A percentile compares a stretch with the other conserved stretches of the same genome.
Conservation (phyloP, 331 rosid species). For the Stylosanthes scabra region DNA sequence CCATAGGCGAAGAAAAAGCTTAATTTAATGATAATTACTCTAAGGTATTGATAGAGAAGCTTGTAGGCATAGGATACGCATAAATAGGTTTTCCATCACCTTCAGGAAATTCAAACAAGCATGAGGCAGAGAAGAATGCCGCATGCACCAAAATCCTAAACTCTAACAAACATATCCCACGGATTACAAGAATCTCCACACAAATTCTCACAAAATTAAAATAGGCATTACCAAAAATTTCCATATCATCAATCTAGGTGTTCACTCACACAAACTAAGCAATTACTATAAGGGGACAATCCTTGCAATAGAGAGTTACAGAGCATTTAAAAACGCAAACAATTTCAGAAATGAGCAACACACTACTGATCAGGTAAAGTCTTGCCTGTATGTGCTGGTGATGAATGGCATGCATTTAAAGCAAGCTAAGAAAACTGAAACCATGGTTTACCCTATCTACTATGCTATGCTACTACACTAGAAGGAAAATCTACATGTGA, state of each 20-base stretch:
- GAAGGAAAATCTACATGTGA: no score
- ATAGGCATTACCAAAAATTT: neutral
- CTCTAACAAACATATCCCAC: neutral
- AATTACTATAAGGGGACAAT: neutral
- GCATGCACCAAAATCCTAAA: neutral
- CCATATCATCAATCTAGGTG: neutral
- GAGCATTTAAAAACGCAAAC: neutral
- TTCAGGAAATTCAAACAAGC: neutral
- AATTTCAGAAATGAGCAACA: neutral
- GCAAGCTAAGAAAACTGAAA: no score
- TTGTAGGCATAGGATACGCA: neutral
- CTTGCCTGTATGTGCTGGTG: no score
- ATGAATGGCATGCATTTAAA: no score
- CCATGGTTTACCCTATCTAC: no score
- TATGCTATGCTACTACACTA: no score
- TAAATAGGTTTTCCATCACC: neutral
- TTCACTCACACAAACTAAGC: neutral
- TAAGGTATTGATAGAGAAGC: neutral
- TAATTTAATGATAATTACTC: neutral
- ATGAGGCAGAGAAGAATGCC: neutral
- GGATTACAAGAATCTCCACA: neutral
- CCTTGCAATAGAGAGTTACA: neutral
- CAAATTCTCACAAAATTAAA: neutral
- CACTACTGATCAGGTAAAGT: no score
- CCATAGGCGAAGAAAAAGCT: neutral